Base-by-base conservation (phyloP, 116 monocot species). In the Papilionanthe hybrid region DNA sequence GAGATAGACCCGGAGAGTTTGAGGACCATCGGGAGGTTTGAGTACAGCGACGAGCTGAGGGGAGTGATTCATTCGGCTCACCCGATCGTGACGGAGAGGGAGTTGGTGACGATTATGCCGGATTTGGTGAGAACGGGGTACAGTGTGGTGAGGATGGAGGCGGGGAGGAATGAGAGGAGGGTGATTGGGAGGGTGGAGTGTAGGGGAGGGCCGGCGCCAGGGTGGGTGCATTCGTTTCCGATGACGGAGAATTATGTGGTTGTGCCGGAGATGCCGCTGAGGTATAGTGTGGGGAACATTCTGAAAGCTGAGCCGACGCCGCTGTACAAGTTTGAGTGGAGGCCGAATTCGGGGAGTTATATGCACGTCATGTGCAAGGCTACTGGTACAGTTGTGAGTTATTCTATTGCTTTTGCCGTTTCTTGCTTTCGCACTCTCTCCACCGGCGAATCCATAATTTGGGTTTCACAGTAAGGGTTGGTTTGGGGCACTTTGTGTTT, bases 221-320 rank as follows among this genome's bases (percentile, higher is more conserved):
- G 90, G 9, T 90, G 90, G 90, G 90, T 90, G 60, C 90, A 90
- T 75, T 90, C 90, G 13, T 90, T 90, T 72, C 81, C 90, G 63
- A 60, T 90, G 56, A 87, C 90, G 0, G 85, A 90, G 60, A 56
- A 85, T 41, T 90, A 87, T 50, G 87, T 90, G 72, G 55, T 97
- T 7, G 97, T 97, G 78, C 97, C 94, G 75, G 97, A 97, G 90
- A 97, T 97, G 97, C 89, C 92, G 50, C 76, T 97, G 79, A 78
- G 94, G 79, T 97, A 97, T 77, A 91, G 88, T 55, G 86, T 87
- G 13, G 45, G 60, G 42, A 90, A 90, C 49, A 80, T 90, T 48
- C 76, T 90, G 7, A 42, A 75, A 49, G 90, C 90, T 9, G 87
- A 90, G 87, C 90, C 90, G 5, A 85, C 90, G n/a, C 90, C 90